These are phyloP conservation scores for Tylopilus rubrobrunneus DNA, from an alignment of 768 basidiomycete genomes.

Conservation along the genomic window DNA sequence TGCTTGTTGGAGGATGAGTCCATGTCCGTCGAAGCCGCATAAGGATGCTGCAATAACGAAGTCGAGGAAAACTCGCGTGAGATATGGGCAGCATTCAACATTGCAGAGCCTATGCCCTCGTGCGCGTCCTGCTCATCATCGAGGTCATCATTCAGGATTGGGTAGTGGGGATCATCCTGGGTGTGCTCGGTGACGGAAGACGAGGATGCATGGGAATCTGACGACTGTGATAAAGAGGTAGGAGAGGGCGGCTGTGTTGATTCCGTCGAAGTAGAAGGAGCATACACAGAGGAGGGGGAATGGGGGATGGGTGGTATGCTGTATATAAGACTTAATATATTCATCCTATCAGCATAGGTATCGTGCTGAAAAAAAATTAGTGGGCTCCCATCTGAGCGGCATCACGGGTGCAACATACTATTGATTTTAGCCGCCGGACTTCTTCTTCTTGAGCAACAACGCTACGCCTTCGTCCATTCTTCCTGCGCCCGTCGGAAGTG, in stretches of 20 bases:
- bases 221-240: constrained; percentile 34
- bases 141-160: constrained; percentile 17
- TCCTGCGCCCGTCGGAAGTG: constrained; percentile 61
- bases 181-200: constrained; percentile 39
- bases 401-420: constrained; percentile 54
- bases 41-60: constrained; percentile 42
- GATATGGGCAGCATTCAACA: constrained; percentile 33
- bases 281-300: constrained; percentile 51
- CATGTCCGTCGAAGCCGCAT: constrained; percentile 41
- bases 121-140: constrained; percentile 36
- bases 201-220: constrained; percentile 48
- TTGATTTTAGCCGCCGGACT: constrained; percentile 78
- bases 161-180: constrained; percentile 34
- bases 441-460: constrained; percentile 91
- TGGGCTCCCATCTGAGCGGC: constrained; percentile 12
- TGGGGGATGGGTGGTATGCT: constrained; percentile 76
- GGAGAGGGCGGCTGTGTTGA: constrained; percentile 37
- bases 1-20: constrained; percentile 31
- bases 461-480: constrained; percentile 63
- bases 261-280: constrained; percentile 36
- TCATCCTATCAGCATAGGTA: constrained; percentile 93
- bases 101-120: constrained; percentile 45
- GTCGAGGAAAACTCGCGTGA: constrained; percentile 27
- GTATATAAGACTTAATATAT: constrained; percentile 86
- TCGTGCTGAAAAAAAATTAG: constrained; percentile 60